Percentiles rank a stretch among this genome's conserved stretches.
phyloP scores from a whole-genome alignment of 305 asterid species.

The Petunia hybrid region DNA sequence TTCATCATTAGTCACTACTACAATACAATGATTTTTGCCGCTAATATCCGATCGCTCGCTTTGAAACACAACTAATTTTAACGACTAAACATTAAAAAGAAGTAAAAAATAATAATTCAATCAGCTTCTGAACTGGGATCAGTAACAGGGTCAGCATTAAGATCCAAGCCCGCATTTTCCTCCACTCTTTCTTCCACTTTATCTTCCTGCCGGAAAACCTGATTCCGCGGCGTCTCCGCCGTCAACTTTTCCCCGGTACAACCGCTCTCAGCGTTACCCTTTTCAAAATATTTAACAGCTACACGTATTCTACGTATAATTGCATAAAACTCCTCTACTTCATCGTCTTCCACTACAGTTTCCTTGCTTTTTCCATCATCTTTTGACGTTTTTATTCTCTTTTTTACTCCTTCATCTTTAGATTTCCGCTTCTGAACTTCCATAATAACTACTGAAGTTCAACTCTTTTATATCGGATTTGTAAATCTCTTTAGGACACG shows the following conservation, averaged over 20 bases:
- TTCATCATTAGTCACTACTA: not conserved
- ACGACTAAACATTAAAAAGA: not conserved
- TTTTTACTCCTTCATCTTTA: constrained; percentile 38
- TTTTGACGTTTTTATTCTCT: constrained; percentile 17
- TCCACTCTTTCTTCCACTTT: constrained; percentile 21
- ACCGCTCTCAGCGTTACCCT: constrained; percentile 37
- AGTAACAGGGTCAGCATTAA: constrained; percentile 49
- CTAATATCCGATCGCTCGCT: too few relatives aligned
- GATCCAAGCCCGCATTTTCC: constrained; percentile 48
- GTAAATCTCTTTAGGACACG: too few relatives aligned
- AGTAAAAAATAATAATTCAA: not conserved
- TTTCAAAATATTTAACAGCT: constrained; percentile 58
- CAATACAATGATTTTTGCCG: not conserved
- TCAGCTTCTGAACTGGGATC: constrained; percentile 31
- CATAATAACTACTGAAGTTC: constrained; percentile 28
- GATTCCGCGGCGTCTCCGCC: constrained; percentile 45
- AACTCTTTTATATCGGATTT: not conserved
- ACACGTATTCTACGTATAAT: constrained; percentile 56
- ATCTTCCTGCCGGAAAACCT: constrained; percentile 48
- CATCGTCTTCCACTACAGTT: constrained; percentile 50
- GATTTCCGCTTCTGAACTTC: constrained; percentile 55
- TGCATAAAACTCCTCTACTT: constrained; percentile 70
- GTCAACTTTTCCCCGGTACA: constrained; percentile 29
- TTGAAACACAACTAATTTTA: not conserved
- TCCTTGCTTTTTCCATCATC: constrained; percentile 29